Conservation (phyloP, 2,329 filamentous ascomycete genomes). For the Fusarium algeriense region DNA sequence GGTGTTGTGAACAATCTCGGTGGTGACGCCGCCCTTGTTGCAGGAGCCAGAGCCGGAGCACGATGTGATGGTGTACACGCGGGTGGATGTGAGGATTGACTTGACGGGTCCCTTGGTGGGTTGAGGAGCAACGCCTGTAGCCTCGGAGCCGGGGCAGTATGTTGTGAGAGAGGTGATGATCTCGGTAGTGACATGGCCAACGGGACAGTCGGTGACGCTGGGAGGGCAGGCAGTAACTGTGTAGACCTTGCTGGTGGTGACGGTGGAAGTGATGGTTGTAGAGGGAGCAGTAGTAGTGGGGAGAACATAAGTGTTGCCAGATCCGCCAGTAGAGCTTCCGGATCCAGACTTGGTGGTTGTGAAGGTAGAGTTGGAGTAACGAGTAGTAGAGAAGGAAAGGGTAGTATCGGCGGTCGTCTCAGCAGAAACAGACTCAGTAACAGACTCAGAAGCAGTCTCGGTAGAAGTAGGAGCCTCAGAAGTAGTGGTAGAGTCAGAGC, state of each 20-base stretch:
- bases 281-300: conserved; percentile 25
- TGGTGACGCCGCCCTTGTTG: conserved; percentile 35
- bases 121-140: conserved; percentile 1
- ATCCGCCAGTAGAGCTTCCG: conserved; percentile 3
- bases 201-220: conserved; percentile 45
- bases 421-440: conserved; percentile 12
- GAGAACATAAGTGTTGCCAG: conserved; percentile 5
- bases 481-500: conserved; percentile 30
- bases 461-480: conserved; percentile 33
- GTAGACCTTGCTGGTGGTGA: conserved; percentile 46
- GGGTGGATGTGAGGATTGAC: conserved; percentile 64
- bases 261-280: conserved; percentile 46
- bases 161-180: conserved; percentile 50
- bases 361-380: conserved; percentile 35
- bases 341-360: conserved; percentile 15
- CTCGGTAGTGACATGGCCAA: conserved; percentile 49
- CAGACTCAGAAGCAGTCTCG: conserved; percentile 15
- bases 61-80: conserved; percentile 68
- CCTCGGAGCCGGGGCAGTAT: conserved; percentile 51
- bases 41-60: conserved; percentile 62
- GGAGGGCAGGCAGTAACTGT: conserved; percentile 51
- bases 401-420: conserved; percentile 23
- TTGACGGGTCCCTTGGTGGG: conserved; percentile 37
- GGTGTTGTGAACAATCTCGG: conserved; percentile 44
- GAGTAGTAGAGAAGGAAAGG: conserved; percentile 28